Evolutionary conservation across 2,329 filamentous ascomycete genomes (phyloP), one percentile per base, ranked within the genome.

Genomic region (Exophiala calicioides): DNA sequence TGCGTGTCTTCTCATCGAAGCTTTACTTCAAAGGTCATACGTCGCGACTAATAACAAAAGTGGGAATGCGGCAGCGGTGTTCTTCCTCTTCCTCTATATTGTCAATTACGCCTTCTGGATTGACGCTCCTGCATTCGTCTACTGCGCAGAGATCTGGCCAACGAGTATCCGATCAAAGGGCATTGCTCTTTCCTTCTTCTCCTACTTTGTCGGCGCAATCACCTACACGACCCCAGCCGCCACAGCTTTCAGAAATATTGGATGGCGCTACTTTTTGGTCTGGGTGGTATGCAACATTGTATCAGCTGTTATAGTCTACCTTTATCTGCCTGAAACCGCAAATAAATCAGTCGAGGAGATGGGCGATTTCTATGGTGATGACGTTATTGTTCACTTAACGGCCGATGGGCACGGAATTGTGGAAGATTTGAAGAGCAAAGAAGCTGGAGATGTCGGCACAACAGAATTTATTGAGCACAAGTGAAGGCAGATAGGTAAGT

Each of bases 321-420:
- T 51, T 23, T 77, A 82, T 53, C 75, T 85, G 16, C 84, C 84
- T 0, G 84, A 88, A 67, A 88, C 84, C 6, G 86, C 86, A 69
- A 83, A 83, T 16, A 53, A 72, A 51, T 60, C 66, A 52, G 55
- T 55, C 15, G 52, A 55, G 33, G 40, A 52, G 21, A 45, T 55
- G 24, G 52, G 41, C 19, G 44, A 20, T 13, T 19, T 55, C 6
- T 55, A 52, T 30, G 44, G 41, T 12, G 41, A 43, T 21, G 12
- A 34, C 5, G 39, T 43, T 9, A 15, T 43, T 7, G 26, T 43
- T 23, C 26, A 33, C 12, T 12, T 43, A 29, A 20, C 26, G n/a
- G 10, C 16, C 12, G 39, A 43, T 20, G 39, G 26, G 13, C 39
- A 33, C 15, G 36, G 10, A n/a, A 15, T 43, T 12, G 15, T 43